These are phyloP conservation scores for Aspergillus hortae DNA, from an alignment of 2,329 filamentous ascomycete genomes.

Conservation along the genomic window DNA sequence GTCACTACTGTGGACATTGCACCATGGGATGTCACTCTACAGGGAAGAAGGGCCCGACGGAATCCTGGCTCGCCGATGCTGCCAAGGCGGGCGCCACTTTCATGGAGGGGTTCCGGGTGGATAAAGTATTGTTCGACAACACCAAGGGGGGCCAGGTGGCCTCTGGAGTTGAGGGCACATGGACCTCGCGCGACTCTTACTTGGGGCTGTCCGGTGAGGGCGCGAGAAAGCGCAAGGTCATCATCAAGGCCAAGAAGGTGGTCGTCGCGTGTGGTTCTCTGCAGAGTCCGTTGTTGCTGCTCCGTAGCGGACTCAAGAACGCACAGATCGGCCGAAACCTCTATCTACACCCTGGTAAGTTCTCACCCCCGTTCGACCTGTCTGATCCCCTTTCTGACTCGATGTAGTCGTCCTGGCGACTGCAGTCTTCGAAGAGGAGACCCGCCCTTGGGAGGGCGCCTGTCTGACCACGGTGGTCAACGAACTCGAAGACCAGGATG, in stretches of 20 bases:
- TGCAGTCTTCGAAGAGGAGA: conserved; percentile 66
- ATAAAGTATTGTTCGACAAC: conserved; percentile 65
- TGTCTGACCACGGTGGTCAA: conserved; percentile 76
- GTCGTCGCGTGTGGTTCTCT: conserved; percentile 75
- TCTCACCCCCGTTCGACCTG: conserved; percentile 10
- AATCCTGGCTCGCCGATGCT: conserved; percentile 76
- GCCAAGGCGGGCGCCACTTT: conserved; percentile 73
- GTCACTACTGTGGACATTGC: conserved; percentile 72
- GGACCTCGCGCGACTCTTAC: conserved; percentile 66
- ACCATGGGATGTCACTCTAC: conserved; percentile 58
- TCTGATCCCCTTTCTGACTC: neutral
- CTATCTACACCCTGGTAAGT: conserved; percentile 72
- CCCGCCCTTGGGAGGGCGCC: conserved; percentile 69
- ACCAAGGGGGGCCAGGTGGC: conserved; percentile 54
- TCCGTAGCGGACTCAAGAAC: conserved; percentile 77
- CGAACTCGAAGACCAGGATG: conserved; percentile 77
- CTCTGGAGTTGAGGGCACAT: conserved; percentile 68
- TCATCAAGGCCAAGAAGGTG: conserved; percentile 75
- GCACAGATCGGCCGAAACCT: conserved; percentile 77
- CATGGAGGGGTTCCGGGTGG: conserved; percentile 74
- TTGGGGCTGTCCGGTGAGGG: conserved; percentile 54
- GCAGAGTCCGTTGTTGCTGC: conserved; percentile 71
- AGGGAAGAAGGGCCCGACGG: conserved; percentile 74
- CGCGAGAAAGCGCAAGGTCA: conserved; percentile 58
- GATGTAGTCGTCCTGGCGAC: conserved; percentile 36